Conservation (phyloP, 169 alveolate species). For the Plasmodium malariae region DNA sequence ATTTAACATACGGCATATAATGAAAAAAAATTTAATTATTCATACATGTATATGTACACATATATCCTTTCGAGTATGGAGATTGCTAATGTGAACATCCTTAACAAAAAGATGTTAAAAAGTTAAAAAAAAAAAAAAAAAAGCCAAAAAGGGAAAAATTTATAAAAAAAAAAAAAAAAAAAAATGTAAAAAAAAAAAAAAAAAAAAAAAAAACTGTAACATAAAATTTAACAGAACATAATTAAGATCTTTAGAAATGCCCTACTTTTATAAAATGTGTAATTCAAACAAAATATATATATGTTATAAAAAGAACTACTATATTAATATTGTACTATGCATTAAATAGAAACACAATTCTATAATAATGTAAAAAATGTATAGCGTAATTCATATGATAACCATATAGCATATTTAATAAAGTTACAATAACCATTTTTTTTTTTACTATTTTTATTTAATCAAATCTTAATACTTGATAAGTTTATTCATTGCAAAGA, state of each 20-base stretch:
- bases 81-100: not conserved
- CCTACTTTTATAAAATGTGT: too few relatives aligned
- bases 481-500: not conserved
- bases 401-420: too few relatives aligned
- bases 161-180: not conserved
- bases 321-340: too few relatives aligned
- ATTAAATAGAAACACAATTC: too few relatives aligned
- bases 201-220: constrained; percentile 10
- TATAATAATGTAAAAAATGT: too few relatives aligned
- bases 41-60: not conserved
- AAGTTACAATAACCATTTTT: too few relatives aligned
- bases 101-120: not conserved
- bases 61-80: not conserved
- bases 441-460: too few relatives aligned
- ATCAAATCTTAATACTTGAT: not conserved
- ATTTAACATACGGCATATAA: not conserved
- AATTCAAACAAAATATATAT: too few relatives aligned
- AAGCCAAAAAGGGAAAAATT: constrained; percentile 5
- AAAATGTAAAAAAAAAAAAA: not conserved
- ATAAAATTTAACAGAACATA: constrained; percentile 10
- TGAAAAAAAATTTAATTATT: not conserved
- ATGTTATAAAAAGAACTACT: too few relatives aligned
- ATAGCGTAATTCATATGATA: too few relatives aligned
- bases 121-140: not conserved
- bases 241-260: not conserved